Evolutionary conservation across 306 rosid species (phyloP), one percentile per base, ranked within the genome.

Genomic region (Trifolium repens): DNA sequence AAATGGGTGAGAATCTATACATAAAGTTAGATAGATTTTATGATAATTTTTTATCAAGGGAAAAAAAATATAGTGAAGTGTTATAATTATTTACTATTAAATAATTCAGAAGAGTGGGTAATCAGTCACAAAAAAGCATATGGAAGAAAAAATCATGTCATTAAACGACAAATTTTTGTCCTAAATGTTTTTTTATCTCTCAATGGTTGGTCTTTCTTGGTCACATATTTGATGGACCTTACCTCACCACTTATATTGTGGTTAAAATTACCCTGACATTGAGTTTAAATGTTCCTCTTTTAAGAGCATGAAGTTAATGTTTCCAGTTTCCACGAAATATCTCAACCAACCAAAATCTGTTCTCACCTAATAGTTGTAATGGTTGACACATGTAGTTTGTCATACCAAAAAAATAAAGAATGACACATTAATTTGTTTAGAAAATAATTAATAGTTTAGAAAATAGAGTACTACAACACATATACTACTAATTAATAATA

Each of bases 1-100:
- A 24, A 22, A 14, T 49, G 71, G 47, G 35, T 67, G 50, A 44
- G 58, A 26, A 77, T 77, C 61, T 46, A 30, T 49, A 54, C 19
- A 76, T 43, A 57, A 17, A 8, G 67, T 43, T 43, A 15, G 34
- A 55, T 4, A 30, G 17, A 43, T 67, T 55, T 53, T 37, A 7
- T 37, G 40, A 37, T 37, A 5, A 37, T 37, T 37, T 37, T 37
- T 37, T 37, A 37, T 6, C 40, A 6, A 37, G 2, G 9, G 9
- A 37, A 37, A 39, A 39, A 39, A 1, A 39, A 7, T 2, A 39
- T 39, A 39, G 42, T 39, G 42, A 39, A 39, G 42, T 39, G 9
- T 39, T 39, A 39, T 39, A 39, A 32, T 32, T 32, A 32, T 32
- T 32, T 32, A 32, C 35, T 8, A 39, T 39, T 1, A 16, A 26